These are phyloP conservation scores for Lachnellula occidentalis DNA, from an alignment of 2,329 filamentous ascomycete genomes.

Conservation along the genomic window DNA sequence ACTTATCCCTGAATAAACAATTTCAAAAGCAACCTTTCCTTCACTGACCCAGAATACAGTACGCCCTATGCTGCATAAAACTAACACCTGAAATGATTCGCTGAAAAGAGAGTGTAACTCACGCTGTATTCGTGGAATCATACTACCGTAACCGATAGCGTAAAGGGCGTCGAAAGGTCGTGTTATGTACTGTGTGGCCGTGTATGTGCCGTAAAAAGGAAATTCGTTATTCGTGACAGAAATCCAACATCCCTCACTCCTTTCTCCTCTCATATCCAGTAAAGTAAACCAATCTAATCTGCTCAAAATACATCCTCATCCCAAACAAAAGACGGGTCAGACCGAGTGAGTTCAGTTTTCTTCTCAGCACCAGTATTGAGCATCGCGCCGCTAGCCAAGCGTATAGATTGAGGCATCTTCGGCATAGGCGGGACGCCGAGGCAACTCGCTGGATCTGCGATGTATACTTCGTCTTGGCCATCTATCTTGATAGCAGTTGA, in stretches of 20 bases:
- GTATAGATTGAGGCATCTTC: conserved; percentile 22
- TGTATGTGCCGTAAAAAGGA: not conserved
- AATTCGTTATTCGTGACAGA: not conserved
- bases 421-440: conserved; percentile 17
- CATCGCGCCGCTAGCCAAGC: conserved; percentile 21
- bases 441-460: conserved; percentile 1
- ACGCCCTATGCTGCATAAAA: not conserved
- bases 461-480: conserved; percentile 15
- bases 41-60: not conserved
- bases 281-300: not conserved
- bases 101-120: too few species aligned
- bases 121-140: too few species aligned
- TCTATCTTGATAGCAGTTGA: not conserved
- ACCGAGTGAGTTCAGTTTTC: conserved; percentile 2
- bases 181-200: not conserved
- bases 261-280: not conserved
- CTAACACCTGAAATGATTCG: too few species aligned
- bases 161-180: not conserved
- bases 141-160: not conserved
- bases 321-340: conserved; percentile 35
- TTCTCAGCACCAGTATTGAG: conserved; percentile 8
- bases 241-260: not conserved
- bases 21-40: not conserved
- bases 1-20: not conserved
- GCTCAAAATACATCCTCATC: conserved; percentile 38